Evolutionary conservation across 208 protist genomes (phyloP).

Genomic region (Endotrypanum monterogeii): DNA sequence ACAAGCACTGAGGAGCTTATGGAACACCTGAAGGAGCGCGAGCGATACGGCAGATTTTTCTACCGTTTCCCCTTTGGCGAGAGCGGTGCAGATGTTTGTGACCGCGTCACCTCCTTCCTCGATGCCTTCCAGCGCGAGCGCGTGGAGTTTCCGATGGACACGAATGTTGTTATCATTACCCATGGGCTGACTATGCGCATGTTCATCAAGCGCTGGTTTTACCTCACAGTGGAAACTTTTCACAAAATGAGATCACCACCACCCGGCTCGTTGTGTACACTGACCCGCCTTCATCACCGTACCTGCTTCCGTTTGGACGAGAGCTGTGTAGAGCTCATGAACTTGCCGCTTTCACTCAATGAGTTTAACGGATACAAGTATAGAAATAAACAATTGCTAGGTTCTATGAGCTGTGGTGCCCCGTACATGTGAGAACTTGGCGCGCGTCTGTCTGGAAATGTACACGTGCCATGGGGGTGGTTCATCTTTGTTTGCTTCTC

Average conservation of each 20-base stretch:
- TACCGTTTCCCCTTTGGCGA: slow-evolving; percentile 93
- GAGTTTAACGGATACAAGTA: slow-evolving; percentile 90
- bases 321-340: slow-evolving; percentile 65
- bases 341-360: slow-evolving; percentile 79
- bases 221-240: slow-evolving; percentile 91
- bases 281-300: slow-evolving; percentile 80
- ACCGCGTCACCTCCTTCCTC: slow-evolving; percentile 91
- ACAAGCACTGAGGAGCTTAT: slow-evolving; percentile 60
- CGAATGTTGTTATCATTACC: slow-evolving; percentile 90
- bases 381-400: slow-evolving; percentile 87
- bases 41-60: slow-evolving; percentile 91
- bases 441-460: neutral
- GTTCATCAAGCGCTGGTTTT: slow-evolving; percentile 92
- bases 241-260: slow-evolving; percentile 83
- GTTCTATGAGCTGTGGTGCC: slow-evolving; percentile 88
- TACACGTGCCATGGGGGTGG: neutral
- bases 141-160: slow-evolving; percentile 80
- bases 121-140: slow-evolving; percentile 87
- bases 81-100: slow-evolving; percentile 92
- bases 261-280: slow-evolving; percentile 61
- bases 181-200: slow-evolving; percentile 89
- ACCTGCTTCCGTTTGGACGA: slow-evolving; percentile 80
- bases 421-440: slow-evolving; percentile 71
- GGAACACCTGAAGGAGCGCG: slow-evolving; percentile 67
- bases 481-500: neutral